A percentile compares a stretch with the other conserved stretches of the same genome.
Evolutionary conservation across 2,329 filamentous ascomycete species (phyloP).

Genomic region (Diaporthe sp.): DNA sequence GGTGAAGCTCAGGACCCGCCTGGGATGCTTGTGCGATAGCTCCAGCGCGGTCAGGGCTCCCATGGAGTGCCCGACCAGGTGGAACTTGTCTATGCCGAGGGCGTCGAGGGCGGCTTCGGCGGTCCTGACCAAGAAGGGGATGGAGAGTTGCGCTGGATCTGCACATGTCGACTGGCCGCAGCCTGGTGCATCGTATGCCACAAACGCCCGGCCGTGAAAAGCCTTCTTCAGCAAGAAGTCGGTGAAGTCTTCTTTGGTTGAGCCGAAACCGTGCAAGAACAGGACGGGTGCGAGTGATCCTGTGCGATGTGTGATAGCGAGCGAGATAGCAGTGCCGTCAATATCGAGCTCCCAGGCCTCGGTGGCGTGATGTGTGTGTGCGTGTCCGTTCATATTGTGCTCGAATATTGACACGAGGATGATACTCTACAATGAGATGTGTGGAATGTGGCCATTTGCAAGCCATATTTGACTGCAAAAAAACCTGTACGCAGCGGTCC

Average conservation of each 20-base stretch:
- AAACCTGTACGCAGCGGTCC: background rate
- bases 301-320: background rate
- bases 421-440: background rate
- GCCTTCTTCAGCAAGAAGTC: background rate
- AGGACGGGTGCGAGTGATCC: background rate
- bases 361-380: background rate
- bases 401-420: no score
- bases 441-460: background rate
- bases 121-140: conserved; percentile 1
- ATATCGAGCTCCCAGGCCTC: conserved; percentile 4
- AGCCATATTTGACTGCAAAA: background rate
- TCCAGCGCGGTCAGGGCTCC: background rate
- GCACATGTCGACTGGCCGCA: background rate
- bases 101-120: background rate
- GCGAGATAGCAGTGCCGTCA: background rate
- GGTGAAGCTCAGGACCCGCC: background rate
- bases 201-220: background rate
- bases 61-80: conserved; percentile 3
- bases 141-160: background rate
- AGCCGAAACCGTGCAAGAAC: conserved; percentile 1
- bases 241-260: background rate
- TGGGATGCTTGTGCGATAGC: background rate
- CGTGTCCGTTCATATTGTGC: background rate
- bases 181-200: conserved; percentile 11
- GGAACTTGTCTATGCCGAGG: background rate